Evolutionary conservation across 176 grass and related monocot genomes (phyloP).

Genomic region (Triticum urartu): DNA sequence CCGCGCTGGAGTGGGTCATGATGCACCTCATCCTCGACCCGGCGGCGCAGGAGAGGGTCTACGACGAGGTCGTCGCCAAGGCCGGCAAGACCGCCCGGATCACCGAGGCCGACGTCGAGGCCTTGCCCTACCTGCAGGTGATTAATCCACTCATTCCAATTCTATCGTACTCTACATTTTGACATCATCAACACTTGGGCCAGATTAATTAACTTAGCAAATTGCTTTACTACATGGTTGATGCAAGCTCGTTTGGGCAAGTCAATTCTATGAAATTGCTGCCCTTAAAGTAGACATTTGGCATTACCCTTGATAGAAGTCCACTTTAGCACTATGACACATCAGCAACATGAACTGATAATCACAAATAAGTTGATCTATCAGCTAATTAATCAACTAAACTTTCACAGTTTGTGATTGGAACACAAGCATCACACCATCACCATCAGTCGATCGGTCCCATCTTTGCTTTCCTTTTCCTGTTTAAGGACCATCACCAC

Average conservation of each 20-base stretch:
- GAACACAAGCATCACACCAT: not conserved
- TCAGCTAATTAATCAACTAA: not conserved
- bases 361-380: not conserved
- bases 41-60: conserved; percentile 57
- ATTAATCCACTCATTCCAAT: not conserved
- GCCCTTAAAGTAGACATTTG: too few species aligned
- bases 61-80: conserved; percentile 59
- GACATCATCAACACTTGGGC: not conserved
- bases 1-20: conserved; percentile 87
- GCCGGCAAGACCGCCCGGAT: conserved; percentile 53
- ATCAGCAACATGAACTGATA: not conserved
- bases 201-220: not conserved
- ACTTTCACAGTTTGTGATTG: not conserved
- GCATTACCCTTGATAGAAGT: not conserved
- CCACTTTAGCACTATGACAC: not conserved
- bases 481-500: not conserved
- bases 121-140: conserved; percentile 79
- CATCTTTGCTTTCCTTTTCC: not conserved
- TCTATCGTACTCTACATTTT: not conserved
- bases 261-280: too few species aligned
- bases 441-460: not conserved
- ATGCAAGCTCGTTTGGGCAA: not conserved
- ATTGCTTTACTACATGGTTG: not conserved
- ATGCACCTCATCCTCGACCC: conserved; percentile 81
- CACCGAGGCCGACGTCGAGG: conserved; percentile 82